Evolutionary conservation across 1,284 basidiomycete genomes (phyloP).

Genomic region (Cryptococcus sp.): DNA sequence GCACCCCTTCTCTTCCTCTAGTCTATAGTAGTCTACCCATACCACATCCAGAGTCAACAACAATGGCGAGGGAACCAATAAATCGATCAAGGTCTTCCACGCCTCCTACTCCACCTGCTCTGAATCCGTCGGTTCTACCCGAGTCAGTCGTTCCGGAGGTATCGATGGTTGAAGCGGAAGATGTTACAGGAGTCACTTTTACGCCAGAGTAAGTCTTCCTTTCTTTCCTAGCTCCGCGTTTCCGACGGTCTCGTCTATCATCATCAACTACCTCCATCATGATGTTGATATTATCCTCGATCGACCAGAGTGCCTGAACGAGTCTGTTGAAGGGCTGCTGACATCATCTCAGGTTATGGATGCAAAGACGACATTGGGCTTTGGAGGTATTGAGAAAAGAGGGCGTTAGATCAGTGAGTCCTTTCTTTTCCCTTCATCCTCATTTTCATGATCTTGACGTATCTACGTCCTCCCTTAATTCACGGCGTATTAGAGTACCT

Average conservation of each 20-base stretch:
- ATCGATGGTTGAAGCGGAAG: constrained; percentile 44
- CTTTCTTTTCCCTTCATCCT: neutral
- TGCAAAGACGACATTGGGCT: constrained; percentile 45
- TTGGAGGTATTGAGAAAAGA: constrained; percentile 41
- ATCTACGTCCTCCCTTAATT: too few relatives aligned
- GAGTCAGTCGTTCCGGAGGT: constrained; percentile 27
- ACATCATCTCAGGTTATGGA: constrained; percentile 34
- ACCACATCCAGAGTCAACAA: too few relatives aligned
- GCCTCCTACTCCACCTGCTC: constrained; percentile 9
- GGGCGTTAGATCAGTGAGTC: constrained; percentile 35
- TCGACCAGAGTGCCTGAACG: neutral
- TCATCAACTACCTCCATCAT: neutral
- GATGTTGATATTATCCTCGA: too few relatives aligned
- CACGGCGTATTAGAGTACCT: too few relatives aligned
- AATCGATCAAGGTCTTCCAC: neutral
- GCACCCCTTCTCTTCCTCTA: too few relatives aligned
- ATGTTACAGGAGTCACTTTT: constrained; percentile 45
- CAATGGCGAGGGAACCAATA: too few relatives aligned
- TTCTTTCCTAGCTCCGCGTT: neutral
- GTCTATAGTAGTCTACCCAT: too few relatives aligned
- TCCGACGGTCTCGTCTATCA: too few relatives aligned
- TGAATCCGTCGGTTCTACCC: constrained; percentile 14
- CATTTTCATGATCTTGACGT: too few relatives aligned
- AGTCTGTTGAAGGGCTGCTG: neutral
- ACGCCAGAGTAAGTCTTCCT: constrained; percentile 39